Evolutionary conservation across 192 early-diverging fungal species (phyloP), one percentile per base, ranked within the genome.

Genomic region (Linnemannia elongata): DNA sequence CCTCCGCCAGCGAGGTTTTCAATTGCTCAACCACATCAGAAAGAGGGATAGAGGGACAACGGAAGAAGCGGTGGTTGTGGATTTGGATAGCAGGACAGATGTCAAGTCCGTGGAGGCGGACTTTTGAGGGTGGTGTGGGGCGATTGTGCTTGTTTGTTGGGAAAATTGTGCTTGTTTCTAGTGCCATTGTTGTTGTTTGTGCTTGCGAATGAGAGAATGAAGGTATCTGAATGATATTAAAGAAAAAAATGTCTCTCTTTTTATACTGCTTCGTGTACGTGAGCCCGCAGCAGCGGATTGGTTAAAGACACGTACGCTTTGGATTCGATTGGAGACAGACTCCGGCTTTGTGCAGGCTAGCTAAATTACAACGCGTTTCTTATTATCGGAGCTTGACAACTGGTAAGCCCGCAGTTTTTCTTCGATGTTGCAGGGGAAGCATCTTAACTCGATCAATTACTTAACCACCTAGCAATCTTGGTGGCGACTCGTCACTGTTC

Each of bases 11-110:
- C 45, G 88, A 82, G 35, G 72, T 45, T 47, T 85, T 89, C 18
- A 89, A 54, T 38, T 73, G 78, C 24, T 89, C 69, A 42, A 89
- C 69, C 12, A 89, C 79, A 9, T 84, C 80, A 54, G 77, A 52
- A 20, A 69, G 12, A 10, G 45, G 44, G 9, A 3, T 42, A 27
- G 68, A 36, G 10, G 88, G 36, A 3, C 44, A 63, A 30, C 69
- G 83, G 68, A 68, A 89, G 77, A 89, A 85, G 15, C 82, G 88
- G 69, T 89, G 76, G 47, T 89, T 85, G 27, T 73, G 76, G 42
- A 85, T 85, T 68, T 89, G 88, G 6, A 89, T 75, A 15, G 88
- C 82, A 36, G 83, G 45, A 69, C 72, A 72, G 41, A 75, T 30
- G 72, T 89, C 88, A 24, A 89, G 60, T 42, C 80, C 80, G 76